A percentile compares a stretch with the other conserved stretches of the same genome.
phyloP scores from a whole-genome alignment of 2,329 filamentous ascomycete species.

The Fusarium nodosum region DNA sequence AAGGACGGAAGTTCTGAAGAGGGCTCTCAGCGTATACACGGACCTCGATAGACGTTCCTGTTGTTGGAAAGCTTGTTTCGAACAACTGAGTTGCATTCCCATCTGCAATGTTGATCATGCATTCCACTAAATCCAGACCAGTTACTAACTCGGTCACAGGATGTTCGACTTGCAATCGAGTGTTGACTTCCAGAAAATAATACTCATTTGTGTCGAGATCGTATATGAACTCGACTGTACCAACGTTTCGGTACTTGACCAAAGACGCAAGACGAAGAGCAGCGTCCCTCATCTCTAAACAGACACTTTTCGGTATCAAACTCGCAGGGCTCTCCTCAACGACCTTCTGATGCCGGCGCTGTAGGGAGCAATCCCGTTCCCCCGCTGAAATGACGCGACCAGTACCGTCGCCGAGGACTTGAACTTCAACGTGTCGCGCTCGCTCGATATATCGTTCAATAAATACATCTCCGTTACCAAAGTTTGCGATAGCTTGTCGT shows the following conservation, averaged over 20 bases:
- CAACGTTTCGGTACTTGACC: constrained; percentile 58
- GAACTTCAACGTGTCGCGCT: constrained; percentile 64
- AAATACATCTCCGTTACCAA: constrained; percentile 58
- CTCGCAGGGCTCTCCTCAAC: constrained; percentile 62
- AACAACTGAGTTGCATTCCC: constrained; percentile 38
- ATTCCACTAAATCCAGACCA: constrained; percentile 77
- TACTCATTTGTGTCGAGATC: constrained; percentile 56
- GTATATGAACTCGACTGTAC: constrained; percentile 62
- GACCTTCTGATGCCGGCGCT: constrained; percentile 66
- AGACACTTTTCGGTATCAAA: constrained; percentile 51
- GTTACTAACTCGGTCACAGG: constrained; percentile 79
- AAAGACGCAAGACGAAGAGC: constrained; percentile 55
- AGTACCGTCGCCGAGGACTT: constrained; percentile 62
- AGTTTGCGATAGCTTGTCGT: constrained; percentile 57
- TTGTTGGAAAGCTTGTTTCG: background rate
- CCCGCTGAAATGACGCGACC: constrained; percentile 58
- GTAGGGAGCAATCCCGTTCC: constrained; percentile 66
- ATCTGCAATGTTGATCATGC: constrained; percentile 56
- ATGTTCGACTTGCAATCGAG: constrained; percentile 65
- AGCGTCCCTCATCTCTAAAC: constrained; percentile 54
- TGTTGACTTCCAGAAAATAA: constrained; percentile 65
- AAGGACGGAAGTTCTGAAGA: constrained; percentile 69
- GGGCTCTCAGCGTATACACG: constrained; percentile 66
- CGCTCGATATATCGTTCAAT: constrained; percentile 59
- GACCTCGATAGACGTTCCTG: constrained; percentile 56